Evolutionary conservation across 2,329 filamentous ascomycete species (phyloP).

Genomic region (Acephala macrosclerotiorum): DNA sequence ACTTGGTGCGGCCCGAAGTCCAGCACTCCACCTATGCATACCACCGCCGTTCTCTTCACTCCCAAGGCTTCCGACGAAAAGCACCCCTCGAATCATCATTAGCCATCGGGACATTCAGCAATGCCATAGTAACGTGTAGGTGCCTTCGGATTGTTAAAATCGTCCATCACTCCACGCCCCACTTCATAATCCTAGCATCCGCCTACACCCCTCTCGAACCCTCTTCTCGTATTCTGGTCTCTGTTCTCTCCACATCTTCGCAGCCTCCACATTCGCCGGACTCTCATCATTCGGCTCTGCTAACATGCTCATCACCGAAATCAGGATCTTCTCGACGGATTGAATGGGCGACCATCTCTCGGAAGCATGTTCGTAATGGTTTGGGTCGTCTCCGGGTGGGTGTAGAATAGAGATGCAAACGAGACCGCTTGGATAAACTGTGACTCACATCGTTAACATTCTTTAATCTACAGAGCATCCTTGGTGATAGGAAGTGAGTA

Average conservation of each 20-base stretch:
- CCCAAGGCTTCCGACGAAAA: too few species aligned
- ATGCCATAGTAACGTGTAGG: too few species aligned
- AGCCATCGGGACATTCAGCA: not conserved
- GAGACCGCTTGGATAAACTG: slow-evolving; percentile 89
- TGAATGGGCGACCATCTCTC: slow-evolving; percentile 98
- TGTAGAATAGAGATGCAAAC: slow-evolving; percentile 99
- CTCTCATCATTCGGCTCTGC: slow-evolving; percentile 97
- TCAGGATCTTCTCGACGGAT: slow-evolving; percentile 96
- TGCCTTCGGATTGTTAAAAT: too few species aligned
- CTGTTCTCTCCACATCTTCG: slow-evolving; percentile 93
- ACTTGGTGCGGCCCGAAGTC: too few species aligned
- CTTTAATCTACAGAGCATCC: not conserved
- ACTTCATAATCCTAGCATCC: slow-evolving; percentile 75
- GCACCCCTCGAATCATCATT: not conserved
- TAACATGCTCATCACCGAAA: slow-evolving; percentile 98
- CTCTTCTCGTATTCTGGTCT: slow-evolving; percentile 84
- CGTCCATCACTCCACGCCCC: too few species aligned
- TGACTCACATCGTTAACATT: not conserved
- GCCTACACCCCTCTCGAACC: slow-evolving; percentile 83
- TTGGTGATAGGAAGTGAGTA: slow-evolving; percentile 2
- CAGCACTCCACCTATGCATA: not conserved
- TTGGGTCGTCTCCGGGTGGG: slow-evolving; percentile 94
- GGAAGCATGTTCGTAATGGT: slow-evolving; percentile 95
- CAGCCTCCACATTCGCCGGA: slow-evolving; percentile 94
- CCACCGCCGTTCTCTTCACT: not conserved